Evolutionary conservation across 2,329 filamentous ascomycete genomes (phyloP), one percentile per base, ranked within the genome.

Genomic region (Alternaria viburni): DNA sequence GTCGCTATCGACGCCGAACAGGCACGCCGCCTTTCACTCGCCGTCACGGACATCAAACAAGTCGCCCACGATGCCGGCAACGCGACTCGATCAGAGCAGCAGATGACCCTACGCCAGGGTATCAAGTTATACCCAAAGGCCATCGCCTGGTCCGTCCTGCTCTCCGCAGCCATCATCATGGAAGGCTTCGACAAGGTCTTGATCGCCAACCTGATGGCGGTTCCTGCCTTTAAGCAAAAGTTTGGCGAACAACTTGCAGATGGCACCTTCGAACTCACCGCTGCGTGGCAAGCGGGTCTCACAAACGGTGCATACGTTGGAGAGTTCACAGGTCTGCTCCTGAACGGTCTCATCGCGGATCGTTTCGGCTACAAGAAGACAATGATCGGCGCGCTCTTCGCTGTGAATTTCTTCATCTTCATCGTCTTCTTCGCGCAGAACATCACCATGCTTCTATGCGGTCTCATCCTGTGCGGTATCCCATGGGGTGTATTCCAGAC

Each of bases 111-210:
- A 64, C 74, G 86, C 73, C 87, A 96, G 82, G 93, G 92, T 66
- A 85, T 97, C 77, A 87, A 83, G 71, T 85, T 95, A 17, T 97
- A 97, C 77, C 93, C 93, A 65, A 95, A 96, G 83, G 93, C 93
- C 43, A 90, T 96, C 60, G 86, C 83, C 13, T 97, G 93, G 92
- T 93, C 90, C 72, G 76, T 96, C 54, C 83, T 96, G 62, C 93
- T 97, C 78, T 95, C 91, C 12, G 93, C 91, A 0, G 93, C 91
- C 77, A 96, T 97, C 76, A 89, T 89, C 72, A 97, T 97, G 93
- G 93, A 97, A 79, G 93, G 92, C 8, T 96, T 93, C 82, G 93
- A 97, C 78, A 86, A 95, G 64, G 89, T 88, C 71, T 83, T 96
- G 63, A 89, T 95, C 76, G 92, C 90, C 82, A 93, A 93, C 79